A percentile compares a stretch with the other conserved stretches of the same genome.
phyloP scores from a whole-genome alignment of 23 red algal genomes.

The Gracilaria gracilis region DNA sequence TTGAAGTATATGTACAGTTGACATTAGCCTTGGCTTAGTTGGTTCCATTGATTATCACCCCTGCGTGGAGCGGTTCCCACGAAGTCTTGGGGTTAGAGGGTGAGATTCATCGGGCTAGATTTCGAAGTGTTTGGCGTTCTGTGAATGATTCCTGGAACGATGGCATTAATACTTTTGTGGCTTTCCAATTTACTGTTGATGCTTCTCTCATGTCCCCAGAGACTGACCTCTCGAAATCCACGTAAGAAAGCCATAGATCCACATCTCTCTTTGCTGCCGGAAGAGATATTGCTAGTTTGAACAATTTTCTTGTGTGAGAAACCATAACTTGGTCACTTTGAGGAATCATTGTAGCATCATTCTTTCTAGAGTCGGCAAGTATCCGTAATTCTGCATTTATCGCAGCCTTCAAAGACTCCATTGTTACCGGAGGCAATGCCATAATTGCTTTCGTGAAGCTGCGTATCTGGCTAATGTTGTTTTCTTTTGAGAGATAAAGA shows the following conservation, averaged over 20 bases:
- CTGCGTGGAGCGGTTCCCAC: background rate
- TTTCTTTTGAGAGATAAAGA: slow-evolving; percentile 36
- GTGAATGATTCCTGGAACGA: slow-evolving; percentile 21
- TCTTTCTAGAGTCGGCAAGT: background rate
- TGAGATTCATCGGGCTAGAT: background rate
- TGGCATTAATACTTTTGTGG: slow-evolving; percentile 41
- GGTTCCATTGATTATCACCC: background rate
- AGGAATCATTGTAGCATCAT: background rate
- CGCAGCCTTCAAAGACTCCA: slow-evolving; percentile 36
- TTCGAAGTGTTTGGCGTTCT: slow-evolving; percentile 45
- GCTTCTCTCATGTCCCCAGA: slow-evolving; percentile 32
- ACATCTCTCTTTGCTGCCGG: slow-evolving; percentile 46
- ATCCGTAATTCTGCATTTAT: slow-evolving; percentile 49
- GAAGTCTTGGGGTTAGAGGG: background rate
- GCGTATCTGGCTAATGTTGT: background rate
- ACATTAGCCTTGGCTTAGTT: background rate
- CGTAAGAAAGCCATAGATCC: slow-evolving; percentile 41
- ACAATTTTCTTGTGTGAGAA: slow-evolving; percentile 23
- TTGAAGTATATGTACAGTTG: slow-evolving; percentile 1
- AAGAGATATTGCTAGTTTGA: slow-evolving; percentile 27
- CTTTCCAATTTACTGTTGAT: slow-evolving; percentile 25
- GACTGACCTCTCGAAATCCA: slow-evolving; percentile 57
- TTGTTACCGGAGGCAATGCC: slow-evolving; percentile 36
- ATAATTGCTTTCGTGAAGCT: slow-evolving; percentile 14
- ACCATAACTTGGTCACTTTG: slow-evolving; percentile 11